Evolutionary conservation across 1,139 yeast genomes (phyloP).

Genomic region (Candida sojae): DNA sequence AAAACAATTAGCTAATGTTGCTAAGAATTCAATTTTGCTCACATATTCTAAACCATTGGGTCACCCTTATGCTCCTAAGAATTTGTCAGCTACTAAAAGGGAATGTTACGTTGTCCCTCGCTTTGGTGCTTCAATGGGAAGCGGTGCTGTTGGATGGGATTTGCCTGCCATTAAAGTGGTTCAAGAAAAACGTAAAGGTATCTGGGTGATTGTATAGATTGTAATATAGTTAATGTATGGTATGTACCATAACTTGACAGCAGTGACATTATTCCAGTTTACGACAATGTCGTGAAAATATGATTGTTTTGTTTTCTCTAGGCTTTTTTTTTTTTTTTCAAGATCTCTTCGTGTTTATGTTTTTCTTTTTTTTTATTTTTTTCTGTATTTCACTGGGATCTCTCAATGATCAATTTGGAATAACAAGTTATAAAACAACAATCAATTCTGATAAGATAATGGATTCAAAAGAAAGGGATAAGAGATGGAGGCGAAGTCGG

Average conservation of each 20-base stretch:
- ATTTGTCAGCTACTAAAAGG: constrained; percentile 61
- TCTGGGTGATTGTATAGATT: constrained; percentile 51
- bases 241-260: not conserved
- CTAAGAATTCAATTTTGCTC: constrained; percentile 68
- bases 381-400: no score
- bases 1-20: constrained; percentile 74
- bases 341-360: constrained; percentile 2
- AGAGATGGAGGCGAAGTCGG: constrained; percentile 2
- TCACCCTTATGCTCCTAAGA: constrained; percentile 83
- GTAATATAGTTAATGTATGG: not conserved
- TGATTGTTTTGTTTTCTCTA: not conserved
- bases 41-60: constrained; percentile 92
- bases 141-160: constrained; percentile 92
- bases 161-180: constrained; percentile 79
- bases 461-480: constrained; percentile 1
- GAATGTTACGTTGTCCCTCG: constrained; percentile 92
- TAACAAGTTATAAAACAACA: not conserved
- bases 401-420: no score
- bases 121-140: constrained; percentile 81
- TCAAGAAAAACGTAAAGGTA: constrained; percentile 64
- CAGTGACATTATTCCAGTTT: not conserved
- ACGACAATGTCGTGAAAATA: not conserved
- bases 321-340: not conserved
- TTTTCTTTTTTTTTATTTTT: no score
- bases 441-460: not conserved